Percentiles rank a stretch among this genome's conserved stretches.
phyloP scores from a whole-genome alignment of 768 basidiomycete species.

The Russula sp. region DNA sequence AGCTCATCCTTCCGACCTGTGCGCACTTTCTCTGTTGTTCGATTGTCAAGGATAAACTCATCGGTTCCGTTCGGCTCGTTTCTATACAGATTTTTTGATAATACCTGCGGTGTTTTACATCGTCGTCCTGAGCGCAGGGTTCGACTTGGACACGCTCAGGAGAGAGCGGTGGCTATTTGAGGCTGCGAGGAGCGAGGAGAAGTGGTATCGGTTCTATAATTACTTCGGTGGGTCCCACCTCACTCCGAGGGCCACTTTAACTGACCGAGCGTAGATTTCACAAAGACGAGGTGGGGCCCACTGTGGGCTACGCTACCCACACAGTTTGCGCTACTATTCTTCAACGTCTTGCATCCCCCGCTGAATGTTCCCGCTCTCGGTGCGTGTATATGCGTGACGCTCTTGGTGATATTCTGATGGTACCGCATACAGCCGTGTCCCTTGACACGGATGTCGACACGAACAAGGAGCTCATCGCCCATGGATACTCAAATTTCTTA shows the following conservation, averaged over 20 bases:
- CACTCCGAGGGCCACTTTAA: not conserved
- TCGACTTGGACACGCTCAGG: conserved; percentile 58
- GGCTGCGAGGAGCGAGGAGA: conserved; percentile 41
- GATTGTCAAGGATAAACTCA: not conserved
- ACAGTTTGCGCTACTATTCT: conserved; percentile 87
- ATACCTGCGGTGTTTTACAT: conserved; percentile 85
- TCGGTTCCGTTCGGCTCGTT: not conserved
- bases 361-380: conserved; percentile 87
- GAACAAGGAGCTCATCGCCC: conserved; percentile 85
- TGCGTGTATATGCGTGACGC: conserved; percentile 28
- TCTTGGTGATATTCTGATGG: not conserved
- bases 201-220: conserved; percentile 85
- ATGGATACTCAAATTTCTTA: conserved; percentile 86
- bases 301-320: conserved; percentile 87
- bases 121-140: conserved; percentile 55
- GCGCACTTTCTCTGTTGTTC: conserved; percentile 32
- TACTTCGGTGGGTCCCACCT: conserved; percentile 54
- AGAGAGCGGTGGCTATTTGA: conserved; percentile 83
- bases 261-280: conserved; percentile 44
- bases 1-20: conserved; percentile 89
- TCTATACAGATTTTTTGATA: conserved; percentile 59
- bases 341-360: conserved; percentile 80
- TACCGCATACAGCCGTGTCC: conserved; percentile 58
- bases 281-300: conserved; percentile 52
- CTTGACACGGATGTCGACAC: conserved; percentile 86